These are phyloP conservation scores for Calycina herbarum DNA, from an alignment of 2,329 filamentous ascomycete genomes.

Conservation along the genomic window DNA sequence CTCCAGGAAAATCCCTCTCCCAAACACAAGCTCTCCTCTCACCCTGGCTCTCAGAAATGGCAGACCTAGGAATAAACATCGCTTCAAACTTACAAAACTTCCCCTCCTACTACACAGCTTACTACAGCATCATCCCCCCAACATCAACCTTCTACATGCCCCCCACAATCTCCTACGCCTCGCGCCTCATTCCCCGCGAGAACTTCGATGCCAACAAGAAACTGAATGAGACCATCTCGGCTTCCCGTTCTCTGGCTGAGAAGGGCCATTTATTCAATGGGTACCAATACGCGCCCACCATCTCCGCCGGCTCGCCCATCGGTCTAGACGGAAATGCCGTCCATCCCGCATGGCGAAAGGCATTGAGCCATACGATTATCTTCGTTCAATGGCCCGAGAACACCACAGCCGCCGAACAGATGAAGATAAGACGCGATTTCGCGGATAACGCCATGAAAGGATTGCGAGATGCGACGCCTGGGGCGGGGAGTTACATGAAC, in stretches of 20 bases:
- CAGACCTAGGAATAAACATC: not conserved
- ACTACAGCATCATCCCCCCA: not conserved
- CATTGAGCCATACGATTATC: slow-evolving; percentile 16
- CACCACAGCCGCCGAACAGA: slow-evolving; percentile 38
- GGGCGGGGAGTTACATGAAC: slow-evolving; percentile 47
- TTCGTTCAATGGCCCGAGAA: slow-evolving; percentile 36
- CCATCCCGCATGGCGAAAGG: slow-evolving; percentile 23
- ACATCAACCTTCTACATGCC: not conserved
- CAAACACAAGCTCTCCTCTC: not conserved
- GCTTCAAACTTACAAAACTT: not conserved
- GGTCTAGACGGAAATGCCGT: slow-evolving; percentile 16
- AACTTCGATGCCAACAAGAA: slow-evolving; percentile 37
- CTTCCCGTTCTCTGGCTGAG: slow-evolving; percentile 37
- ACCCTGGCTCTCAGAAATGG: not conserved
- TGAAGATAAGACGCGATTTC: slow-evolving; percentile 28
- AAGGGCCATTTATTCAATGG: slow-evolving; percentile 37
- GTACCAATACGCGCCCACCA: slow-evolving; percentile 23
- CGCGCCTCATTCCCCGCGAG: slow-evolving; percentile 43
- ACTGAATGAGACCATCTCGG: slow-evolving; percentile 31
- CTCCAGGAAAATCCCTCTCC: not conserved
- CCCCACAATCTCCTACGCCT: slow-evolving; percentile 27
- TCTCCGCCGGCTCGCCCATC: slow-evolving; percentile 1
- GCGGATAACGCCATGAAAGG: slow-evolving; percentile 8
- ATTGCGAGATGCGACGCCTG: slow-evolving; percentile 18
- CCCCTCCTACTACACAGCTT: not conserved